Conservation (phyloP, 2,329 filamentous ascomycete genomes). For the Knoxdaviesia proteae region DNA sequence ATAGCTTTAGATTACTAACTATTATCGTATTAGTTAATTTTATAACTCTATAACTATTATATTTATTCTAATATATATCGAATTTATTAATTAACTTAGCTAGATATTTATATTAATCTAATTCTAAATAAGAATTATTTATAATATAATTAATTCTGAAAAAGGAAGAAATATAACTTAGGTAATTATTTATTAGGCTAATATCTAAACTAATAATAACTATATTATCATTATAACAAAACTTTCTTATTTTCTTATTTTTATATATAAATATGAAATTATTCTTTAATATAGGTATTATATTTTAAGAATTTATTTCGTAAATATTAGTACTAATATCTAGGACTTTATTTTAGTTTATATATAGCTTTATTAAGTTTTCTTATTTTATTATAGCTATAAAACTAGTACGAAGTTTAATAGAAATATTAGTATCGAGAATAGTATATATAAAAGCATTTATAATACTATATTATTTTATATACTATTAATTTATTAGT, state of each 20-base stretch:
- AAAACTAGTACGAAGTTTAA: too few species aligned
- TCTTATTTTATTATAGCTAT: too few species aligned
- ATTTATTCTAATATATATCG: not conserved
- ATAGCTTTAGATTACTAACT: not conserved
- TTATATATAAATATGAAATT: conserved; percentile 1
- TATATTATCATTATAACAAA: not conserved
- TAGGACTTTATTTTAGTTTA: too few species aligned
- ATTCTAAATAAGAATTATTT: not conserved
- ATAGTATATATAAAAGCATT: too few species aligned
- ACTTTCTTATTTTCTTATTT: not conserved
- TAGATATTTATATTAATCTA: too few species aligned
- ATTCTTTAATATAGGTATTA: not conserved
- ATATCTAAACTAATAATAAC: not conserved
- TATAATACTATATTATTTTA: not conserved
- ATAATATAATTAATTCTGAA: not conserved
- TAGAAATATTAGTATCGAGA: too few species aligned
- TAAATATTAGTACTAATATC: not conserved
- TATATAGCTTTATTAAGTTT: too few species aligned
- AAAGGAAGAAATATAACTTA: not conserved
- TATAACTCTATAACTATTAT: not conserved
- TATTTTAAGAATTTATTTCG: not conserved
- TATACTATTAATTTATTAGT: not conserved
- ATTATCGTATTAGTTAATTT: not conserved
- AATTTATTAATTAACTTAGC: not conserved
- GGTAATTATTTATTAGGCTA: conserved; percentile 5